A percentile compares a stretch with the other conserved stretches of the same genome.
phyloP scores from a whole-genome alignment of 306 rosid genomes.

The Amphicarpaea edgeworthii region DNA sequence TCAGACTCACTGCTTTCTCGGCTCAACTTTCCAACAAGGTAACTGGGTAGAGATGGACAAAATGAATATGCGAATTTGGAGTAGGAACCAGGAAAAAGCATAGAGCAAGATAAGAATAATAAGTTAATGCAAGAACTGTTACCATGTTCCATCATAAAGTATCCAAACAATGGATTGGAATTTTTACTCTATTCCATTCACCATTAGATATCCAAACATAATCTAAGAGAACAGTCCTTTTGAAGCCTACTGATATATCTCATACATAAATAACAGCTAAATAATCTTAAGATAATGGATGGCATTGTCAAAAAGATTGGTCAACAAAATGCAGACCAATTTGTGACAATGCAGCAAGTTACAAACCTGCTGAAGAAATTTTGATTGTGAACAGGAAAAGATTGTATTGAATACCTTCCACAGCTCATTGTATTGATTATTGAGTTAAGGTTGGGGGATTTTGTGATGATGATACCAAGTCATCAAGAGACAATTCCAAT shows the following conservation, averaged over 20 bases:
- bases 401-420: not conserved
- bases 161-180: not conserved
- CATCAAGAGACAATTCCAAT: no score
- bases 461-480: not conserved
- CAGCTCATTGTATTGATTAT: no score
- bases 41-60: not conserved
- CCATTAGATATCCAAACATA: not conserved
- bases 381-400: not conserved
- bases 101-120: not conserved
- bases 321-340: not conserved
- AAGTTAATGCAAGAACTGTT: not conserved
- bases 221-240: no score
- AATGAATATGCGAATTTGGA: not conserved
- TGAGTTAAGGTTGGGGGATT: not conserved
- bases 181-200: not conserved
- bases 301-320: not conserved
- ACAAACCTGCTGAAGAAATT: not conserved
- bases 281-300: not conserved
- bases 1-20: not conserved
- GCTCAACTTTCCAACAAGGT: not conserved
- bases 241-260: not conserved
- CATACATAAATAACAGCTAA: not conserved
- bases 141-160: not conserved
- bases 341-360: not conserved
- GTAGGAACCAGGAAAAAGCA: not conserved